phyloP scores from a whole-genome alignment of 140 eudicot genomes.

The Senecio squalidus region DNA sequence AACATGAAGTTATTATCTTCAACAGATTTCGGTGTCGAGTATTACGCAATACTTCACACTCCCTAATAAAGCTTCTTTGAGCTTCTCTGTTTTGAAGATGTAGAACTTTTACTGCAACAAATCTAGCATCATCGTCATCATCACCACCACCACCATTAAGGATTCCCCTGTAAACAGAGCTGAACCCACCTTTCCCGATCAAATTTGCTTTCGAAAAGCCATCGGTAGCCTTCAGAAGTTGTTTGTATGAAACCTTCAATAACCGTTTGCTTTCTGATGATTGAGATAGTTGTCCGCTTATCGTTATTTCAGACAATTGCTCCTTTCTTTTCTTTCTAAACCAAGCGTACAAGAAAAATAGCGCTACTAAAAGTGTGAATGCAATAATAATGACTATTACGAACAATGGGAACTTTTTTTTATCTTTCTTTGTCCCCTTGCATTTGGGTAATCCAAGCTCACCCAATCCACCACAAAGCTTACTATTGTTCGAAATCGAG shows the following conservation, averaged over 20 bases:
- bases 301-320: too few relatives aligned
- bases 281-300: neutral
- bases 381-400: neutral
- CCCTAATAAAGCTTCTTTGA: neutral
- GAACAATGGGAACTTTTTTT: neutral
- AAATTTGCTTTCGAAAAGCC: neutral
- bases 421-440: neutral
- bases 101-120: neutral
- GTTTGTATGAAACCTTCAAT: neutral
- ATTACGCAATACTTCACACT: constrained; percentile 1
- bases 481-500: neutral
- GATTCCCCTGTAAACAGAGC: neutral
- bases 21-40: neutral
- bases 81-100: neutral
- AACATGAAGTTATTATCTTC: neutral
- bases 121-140: neutral
- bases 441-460: constrained; percentile 2
- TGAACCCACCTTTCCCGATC: neutral
- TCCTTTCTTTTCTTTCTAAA: neutral
- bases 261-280: neutral
- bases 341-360: neutral
- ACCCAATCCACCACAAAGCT: neutral
- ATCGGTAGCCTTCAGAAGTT: neutral
- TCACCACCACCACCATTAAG: neutral
- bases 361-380: neutral